Base-by-base conservation (phyloP, 2,329 filamentous ascomycete species). In the Triangularia verruculosa region DNA sequence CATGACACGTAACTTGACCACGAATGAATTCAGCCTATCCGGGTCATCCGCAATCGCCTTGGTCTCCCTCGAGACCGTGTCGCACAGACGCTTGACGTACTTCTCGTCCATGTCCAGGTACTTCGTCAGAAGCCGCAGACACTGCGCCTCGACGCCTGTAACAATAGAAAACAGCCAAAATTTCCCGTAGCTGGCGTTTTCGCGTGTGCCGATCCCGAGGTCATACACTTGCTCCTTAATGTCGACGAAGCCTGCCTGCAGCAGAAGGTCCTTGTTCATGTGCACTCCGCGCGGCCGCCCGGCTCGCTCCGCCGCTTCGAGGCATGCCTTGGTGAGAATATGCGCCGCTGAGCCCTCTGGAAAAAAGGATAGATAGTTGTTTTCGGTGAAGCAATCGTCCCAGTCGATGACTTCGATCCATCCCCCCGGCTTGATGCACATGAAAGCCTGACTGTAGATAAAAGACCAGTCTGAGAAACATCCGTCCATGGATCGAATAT, bases 381-480 rank as follows among this genome's bases (percentile, higher is more conserved):
- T 68, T 55, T 76, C 70, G 3, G 74, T 73, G 32, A 78, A 78
- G n/a, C 76, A 72, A 59, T 80, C 78, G 66, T 84, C 81, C 69
- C 82, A 82, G 67, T 86, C 84, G 53, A 83, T 72, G 6, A 86
- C 71, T 71, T 86, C 83, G 51, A 86, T 78, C 80, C 81, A 86
- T 13, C 83, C 84, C 51, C 84, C 84, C 0, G 84, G 84, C 63
- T 82, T 83, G 39, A 86, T 73, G 63, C 82, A 84, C 39, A 78
- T 75, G 69, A 80, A 83, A 1, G 81, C 79, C 67, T 83, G 82
- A 66, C 77, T 72, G 71, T 86, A 86, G 25, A 87, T 79, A 64
- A 78, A 79, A 32, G 74, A 70, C 85, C 85, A 87, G 71, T 86
- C 81, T 0, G 74, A 73, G 70, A 87, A 86, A 9, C 84, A 79